These are phyloP conservation scores for Fistulifera pelliculosa DNA, from an alignment of 108 stramenopile genomes.

Conservation along the genomic window DNA sequence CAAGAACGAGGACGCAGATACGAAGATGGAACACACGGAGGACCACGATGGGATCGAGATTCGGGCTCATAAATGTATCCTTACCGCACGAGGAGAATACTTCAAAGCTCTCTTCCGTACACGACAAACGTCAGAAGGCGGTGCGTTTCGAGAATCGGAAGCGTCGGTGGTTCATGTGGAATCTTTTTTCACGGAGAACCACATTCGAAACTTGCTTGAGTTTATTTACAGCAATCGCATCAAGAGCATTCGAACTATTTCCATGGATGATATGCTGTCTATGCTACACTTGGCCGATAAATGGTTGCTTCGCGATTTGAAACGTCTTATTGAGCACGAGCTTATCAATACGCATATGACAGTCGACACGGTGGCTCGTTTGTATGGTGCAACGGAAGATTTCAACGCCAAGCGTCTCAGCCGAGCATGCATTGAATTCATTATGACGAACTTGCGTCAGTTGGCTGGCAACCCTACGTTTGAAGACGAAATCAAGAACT, in stretches of 20 bases:
- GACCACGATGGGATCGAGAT: slow-evolving; percentile 22
- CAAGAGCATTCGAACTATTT: slow-evolving; percentile 34
- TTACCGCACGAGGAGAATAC: slow-evolving; percentile 94
- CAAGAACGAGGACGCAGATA: slow-evolving; percentile 18
- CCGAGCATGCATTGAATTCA: slow-evolving; percentile 80
- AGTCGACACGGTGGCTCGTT: slow-evolving; percentile 70
- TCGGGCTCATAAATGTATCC: slow-evolving; percentile 90
- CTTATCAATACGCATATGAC: slow-evolving; percentile 74
- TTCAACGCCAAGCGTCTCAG: slow-evolving; percentile 72
- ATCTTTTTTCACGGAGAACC: slow-evolving; percentile 54
- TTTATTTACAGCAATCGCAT: slow-evolving; percentile 94
- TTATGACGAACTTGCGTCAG: slow-evolving; percentile 82
- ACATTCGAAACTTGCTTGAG: slow-evolving; percentile 86
- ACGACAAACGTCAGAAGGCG: slow-evolving; percentile 5
- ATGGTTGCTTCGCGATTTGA: slow-evolving; percentile 85
- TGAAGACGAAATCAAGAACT: slow-evolving; percentile 87
- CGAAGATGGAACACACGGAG: slow-evolving; percentile 13
- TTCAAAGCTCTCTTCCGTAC: slow-evolving; percentile 93
- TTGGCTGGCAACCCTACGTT: slow-evolving; percentile 69
- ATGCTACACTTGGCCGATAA: slow-evolving; percentile 74
- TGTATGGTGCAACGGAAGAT: slow-evolving; percentile 86
- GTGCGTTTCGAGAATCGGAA: slow-evolving; percentile 59
- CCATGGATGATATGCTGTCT: slow-evolving; percentile 66
- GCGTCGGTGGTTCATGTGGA: slow-evolving; percentile 75
- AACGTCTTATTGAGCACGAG: slow-evolving; percentile 81